A percentile compares a stretch with the other conserved stretches of the same genome.
Conservation (phyloP, 1,139 yeast species). For the Wickerhamiella infanticola region DNA sequence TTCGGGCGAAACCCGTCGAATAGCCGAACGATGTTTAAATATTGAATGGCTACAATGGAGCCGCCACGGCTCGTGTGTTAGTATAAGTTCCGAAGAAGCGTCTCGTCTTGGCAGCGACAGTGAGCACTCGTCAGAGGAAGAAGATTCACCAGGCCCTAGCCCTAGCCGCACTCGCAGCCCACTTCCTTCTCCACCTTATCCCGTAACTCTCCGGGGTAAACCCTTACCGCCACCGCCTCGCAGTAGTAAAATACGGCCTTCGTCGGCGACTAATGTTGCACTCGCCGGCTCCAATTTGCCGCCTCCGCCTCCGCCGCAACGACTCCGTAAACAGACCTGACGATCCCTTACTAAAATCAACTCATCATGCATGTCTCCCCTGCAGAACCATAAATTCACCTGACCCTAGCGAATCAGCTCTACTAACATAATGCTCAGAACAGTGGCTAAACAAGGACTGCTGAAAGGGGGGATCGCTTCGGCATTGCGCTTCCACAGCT, state of each 20-base stretch:
- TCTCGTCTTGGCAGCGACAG: neutral
- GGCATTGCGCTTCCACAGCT: neutral
- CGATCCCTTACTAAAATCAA: no score
- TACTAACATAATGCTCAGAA: no score
- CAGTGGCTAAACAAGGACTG: no score
- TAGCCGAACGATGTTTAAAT: conserved; percentile 47
- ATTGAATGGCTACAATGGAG: conserved; percentile 39
- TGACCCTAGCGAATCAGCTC: no score
- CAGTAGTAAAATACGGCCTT: neutral
- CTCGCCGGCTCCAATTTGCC: neutral
- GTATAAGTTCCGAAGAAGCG: neutral
- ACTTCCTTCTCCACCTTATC: neutral
- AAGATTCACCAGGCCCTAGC: no score
- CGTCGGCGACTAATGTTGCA: neutral
- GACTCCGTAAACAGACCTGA: no score
- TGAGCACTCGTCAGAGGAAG: no score
- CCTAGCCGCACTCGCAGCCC: no score
- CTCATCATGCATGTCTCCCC: no score
- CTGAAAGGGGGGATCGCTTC: no score
- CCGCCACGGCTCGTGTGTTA: neutral
- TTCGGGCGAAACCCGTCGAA: conserved; percentile 32
- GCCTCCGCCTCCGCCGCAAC: neutral
- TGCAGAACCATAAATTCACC: no score
- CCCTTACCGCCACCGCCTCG: neutral
- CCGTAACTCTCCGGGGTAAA: neutral